These are phyloP conservation scores for Neurospora sp. DNA, from an alignment of 495 filamentous ascomycete genomes.

Conservation along the genomic window DNA sequence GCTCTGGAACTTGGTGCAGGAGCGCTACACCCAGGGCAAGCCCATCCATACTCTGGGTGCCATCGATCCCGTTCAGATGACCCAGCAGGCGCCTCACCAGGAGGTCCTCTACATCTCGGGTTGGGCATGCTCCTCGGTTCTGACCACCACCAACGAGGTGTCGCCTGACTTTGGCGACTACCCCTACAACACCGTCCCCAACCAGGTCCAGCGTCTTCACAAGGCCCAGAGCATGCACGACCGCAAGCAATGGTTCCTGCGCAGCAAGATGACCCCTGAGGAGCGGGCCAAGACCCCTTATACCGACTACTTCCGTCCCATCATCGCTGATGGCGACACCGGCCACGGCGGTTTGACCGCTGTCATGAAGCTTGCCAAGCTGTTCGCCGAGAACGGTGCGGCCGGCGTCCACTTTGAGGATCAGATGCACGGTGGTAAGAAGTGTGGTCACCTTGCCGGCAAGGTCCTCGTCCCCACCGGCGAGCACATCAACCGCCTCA, in stretches of 20 bases:
- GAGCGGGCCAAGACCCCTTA: conserved; percentile 68
- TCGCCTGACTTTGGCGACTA: conserved; percentile 97
- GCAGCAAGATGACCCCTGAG: conserved; percentile 63
- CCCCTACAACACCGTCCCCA: conserved; percentile 96
- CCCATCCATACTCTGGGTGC: conserved; percentile 96
- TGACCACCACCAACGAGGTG: conserved; percentile 93
- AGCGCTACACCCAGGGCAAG: conserved; percentile 61
- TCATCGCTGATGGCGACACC: conserved; percentile 96
- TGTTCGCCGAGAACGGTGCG: conserved; percentile 97
- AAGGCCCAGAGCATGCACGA: conserved; percentile 97
- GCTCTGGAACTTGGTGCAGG: conserved; percentile 77
- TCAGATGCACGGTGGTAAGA: conserved; percentile 95
- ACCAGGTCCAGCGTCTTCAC: conserved; percentile 90
- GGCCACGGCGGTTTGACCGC: conserved; percentile 86
- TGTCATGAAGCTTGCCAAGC: conserved; percentile 91
- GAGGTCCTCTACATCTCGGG: conserved; percentile 93
- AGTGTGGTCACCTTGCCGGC: conserved; percentile 93
- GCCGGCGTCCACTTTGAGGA: conserved; percentile 97
- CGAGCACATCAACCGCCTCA: conserved; percentile 91
- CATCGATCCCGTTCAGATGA: conserved; percentile 98
- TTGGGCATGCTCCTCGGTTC: conserved; percentile 89
- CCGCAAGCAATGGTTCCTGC: conserved; percentile 81
- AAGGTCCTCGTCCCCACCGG: conserved; percentile 91
- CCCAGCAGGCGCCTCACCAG: conserved; percentile 91
- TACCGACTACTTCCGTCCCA: conserved; percentile 84